Percentiles rank a stretch among this genome's conserved stretches.
Evolutionary conservation across 1,284 basidiomycete species (phyloP).

Genomic region (Boletus sp.): DNA sequence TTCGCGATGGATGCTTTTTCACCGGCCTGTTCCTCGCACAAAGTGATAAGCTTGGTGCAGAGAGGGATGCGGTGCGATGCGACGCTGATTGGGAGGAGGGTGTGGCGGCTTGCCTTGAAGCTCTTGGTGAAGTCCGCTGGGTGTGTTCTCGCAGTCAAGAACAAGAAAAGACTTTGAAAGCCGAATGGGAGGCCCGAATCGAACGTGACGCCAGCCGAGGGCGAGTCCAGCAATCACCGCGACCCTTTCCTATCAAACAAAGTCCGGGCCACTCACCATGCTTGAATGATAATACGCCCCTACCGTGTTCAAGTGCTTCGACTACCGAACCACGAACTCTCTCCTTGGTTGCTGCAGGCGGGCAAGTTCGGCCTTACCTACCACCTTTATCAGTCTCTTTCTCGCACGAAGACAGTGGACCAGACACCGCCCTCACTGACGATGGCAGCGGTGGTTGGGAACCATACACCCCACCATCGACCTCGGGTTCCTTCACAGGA

Average conservation of each 20-base stretch:
- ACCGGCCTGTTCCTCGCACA: conserved; percentile 68
- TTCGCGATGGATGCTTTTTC: conserved; percentile 77
- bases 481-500: conserved; percentile 42
- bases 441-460: conserved; percentile 51
- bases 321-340: conserved; percentile 20
- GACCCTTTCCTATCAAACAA: conserved; percentile 22
- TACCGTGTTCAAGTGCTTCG: conserved; percentile 13
- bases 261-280: conserved; percentile 32
- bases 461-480: conserved; percentile 55
- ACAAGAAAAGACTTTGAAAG: conserved; percentile 56
- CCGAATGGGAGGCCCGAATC: conserved; percentile 56
- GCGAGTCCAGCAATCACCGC: conserved; percentile 28
- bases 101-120: conserved; percentile 64
- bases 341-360: conserved; percentile 32
- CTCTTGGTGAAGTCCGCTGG: conserved; percentile 78
- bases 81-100: conserved; percentile 62
- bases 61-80: conserved; percentile 42
- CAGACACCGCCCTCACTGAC: conserved; percentile 44
- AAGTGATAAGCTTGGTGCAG: conserved; percentile 37
- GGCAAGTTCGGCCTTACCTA: conserved; percentile 29
- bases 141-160: conserved; percentile 72
- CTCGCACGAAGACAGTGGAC: conserved; percentile 40
- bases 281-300: conserved; percentile 20
- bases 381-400: conserved; percentile 32
- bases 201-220: conserved; percentile 20